Evolutionary conservation across 1,284 basidiomycete genomes (phyloP).

Genomic region (Boletus smithii): DNA sequence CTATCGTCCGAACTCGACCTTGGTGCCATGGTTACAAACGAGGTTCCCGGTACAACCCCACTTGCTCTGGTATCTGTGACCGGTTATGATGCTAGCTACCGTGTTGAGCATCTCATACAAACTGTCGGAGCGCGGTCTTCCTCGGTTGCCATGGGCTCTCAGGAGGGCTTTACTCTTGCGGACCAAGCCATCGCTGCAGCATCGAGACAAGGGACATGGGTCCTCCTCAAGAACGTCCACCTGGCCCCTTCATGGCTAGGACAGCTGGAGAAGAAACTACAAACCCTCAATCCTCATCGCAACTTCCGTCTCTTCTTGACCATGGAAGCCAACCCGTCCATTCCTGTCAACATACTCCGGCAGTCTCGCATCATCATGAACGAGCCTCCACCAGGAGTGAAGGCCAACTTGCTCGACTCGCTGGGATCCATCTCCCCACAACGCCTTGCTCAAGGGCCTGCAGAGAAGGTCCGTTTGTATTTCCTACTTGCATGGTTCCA

Average conservation of each 20-base stretch:
- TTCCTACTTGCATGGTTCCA: conserved; percentile 99
- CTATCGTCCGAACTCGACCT: conserved; percentile 79
- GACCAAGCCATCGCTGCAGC: conserved; percentile 92
- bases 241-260: conserved; percentile 92
- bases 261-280: conserved; percentile 94
- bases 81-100: conserved; percentile 96
- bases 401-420: conserved; percentile 91
- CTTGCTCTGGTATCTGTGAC: conserved; percentile 90
- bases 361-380: conserved; percentile 97
- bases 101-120: conserved; percentile 86
- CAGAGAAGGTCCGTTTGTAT: conserved; percentile 87
- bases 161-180: conserved; percentile 91
- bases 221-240: conserved; percentile 94
- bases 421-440: conserved; percentile 71
- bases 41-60: conserved; percentile 79
- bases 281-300: conserved; percentile 82
- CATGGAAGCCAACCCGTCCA: conserved; percentile 90
- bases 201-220: conserved; percentile 89
- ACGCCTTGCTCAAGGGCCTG: conserved; percentile 78
- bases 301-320: conserved; percentile 95
- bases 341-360: conserved; percentile 93
- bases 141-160: conserved; percentile 96
- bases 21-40: conserved; percentile 69
- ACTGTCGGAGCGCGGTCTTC: conserved; percentile 71
- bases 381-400: conserved; percentile 93